A percentile compares a stretch with the other conserved stretches of the same genome.
phyloP scores from a whole-genome alignment of 2,329 filamentous ascomycete species.

The Talaromyces sp. region DNA sequence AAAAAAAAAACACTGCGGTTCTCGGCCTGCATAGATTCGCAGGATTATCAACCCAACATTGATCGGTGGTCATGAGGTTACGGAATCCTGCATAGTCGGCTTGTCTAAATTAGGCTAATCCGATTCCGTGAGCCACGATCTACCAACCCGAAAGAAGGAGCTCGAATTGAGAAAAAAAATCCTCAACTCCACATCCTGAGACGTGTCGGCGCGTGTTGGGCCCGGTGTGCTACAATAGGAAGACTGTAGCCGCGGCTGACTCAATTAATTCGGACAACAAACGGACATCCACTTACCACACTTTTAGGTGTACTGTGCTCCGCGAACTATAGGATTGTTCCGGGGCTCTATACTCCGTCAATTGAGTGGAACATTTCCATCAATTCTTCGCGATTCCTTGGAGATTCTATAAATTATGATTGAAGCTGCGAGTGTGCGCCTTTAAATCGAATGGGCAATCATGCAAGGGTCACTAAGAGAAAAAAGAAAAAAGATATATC shows the following conservation, averaged over 20 bases:
- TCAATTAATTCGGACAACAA: not conserved
- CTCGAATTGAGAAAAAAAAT: not conserved
- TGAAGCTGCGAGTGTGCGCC: too few relatives aligned
- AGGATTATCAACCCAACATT: slow-evolving; percentile 5
- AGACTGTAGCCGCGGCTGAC: not conserved
- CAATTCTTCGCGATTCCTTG: too few relatives aligned
- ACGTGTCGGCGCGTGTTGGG: not conserved
- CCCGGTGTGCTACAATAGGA: slow-evolving; percentile 5
- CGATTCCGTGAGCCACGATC: slow-evolving; percentile 6
- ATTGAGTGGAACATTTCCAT: too few relatives aligned
- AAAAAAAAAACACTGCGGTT: not conserved
- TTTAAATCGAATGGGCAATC: not conserved
- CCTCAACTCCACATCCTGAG: not conserved
- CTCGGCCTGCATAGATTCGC: not conserved
- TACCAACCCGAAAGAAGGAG: not conserved
- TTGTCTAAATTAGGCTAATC: slow-evolving; percentile 14
- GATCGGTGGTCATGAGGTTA: not conserved
- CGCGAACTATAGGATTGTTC: not conserved
- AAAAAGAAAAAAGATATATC: not conserved
- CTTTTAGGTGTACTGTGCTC: not conserved
- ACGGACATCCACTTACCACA: too few relatives aligned
- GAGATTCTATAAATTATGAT: too few relatives aligned
- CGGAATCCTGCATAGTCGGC: slow-evolving; percentile 5
- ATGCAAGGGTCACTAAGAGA: too few relatives aligned
- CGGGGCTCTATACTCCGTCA: too few relatives aligned